Evolutionary conservation across 2,329 filamentous ascomycete genomes (phyloP).

Genomic region (Hymenoscyphus fraxineus): DNA sequence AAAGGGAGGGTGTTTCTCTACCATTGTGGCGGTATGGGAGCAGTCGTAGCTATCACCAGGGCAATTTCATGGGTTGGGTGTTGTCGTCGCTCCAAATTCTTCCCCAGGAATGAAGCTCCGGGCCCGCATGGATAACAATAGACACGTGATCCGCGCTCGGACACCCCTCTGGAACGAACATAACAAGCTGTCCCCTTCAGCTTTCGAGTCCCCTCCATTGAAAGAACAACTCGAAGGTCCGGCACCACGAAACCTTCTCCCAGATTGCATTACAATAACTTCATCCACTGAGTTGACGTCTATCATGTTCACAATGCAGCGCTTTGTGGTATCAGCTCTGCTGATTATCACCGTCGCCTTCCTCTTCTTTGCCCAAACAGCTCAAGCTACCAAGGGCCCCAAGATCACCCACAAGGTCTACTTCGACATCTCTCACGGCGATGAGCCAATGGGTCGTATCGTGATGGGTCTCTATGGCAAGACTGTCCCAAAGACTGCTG

Average conservation of each 20-base stretch:
- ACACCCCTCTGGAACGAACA: slow-evolving; percentile 32
- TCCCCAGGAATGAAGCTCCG: background rate
- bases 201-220: background rate
- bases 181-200: slow-evolving; percentile 5
- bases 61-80: background rate
- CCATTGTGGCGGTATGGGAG: slow-evolving; percentile 25
- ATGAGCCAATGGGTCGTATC: slow-evolving; percentile 68
- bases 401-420: slow-evolving; percentile 96
- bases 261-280: slow-evolving; percentile 13
- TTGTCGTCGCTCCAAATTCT: slow-evolving; percentile 2
- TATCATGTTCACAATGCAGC: slow-evolving; percentile 72
- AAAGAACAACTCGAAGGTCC: slow-evolving; percentile 12
- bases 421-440: slow-evolving; percentile 78
- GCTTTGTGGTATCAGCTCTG: slow-evolving; percentile 66
- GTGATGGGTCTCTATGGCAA: slow-evolving; percentile 84
- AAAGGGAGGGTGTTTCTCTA: slow-evolving; percentile 9
- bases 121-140: background rate
- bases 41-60: slow-evolving; percentile 5
- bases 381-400: slow-evolving; percentile 75
- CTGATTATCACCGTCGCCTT: slow-evolving; percentile 73
- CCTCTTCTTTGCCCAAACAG: slow-evolving; percentile 71
- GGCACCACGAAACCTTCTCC: slow-evolving; percentile 13
- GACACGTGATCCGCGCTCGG: slow-evolving; percentile 12
- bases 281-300: slow-evolving; percentile 26
- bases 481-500: slow-evolving; percentile 72